phyloP scores from a whole-genome alignment of 192 early-diverging fungal species.

The Haplosporangium gracile region DNA sequence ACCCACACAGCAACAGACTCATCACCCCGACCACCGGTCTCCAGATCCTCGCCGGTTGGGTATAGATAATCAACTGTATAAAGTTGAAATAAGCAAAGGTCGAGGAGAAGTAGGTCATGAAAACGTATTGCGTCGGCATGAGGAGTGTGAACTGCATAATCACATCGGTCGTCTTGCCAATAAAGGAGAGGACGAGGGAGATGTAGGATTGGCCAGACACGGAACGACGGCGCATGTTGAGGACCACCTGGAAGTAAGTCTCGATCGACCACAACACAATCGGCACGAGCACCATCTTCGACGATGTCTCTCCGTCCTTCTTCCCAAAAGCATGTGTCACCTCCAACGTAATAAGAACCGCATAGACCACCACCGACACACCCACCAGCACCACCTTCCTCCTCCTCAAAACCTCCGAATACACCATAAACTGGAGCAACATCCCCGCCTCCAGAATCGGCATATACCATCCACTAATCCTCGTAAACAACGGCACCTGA shows the following conservation, averaged over 20 bases:
- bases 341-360: conserved; percentile 12
- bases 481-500: conserved; percentile 33
- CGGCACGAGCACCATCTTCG: conserved; percentile 30
- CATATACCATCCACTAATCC: conserved; percentile 45
- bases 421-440: conserved; percentile 31
- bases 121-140: conserved; percentile 35
- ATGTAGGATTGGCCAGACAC: conserved; percentile 36
- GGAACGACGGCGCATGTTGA: conserved; percentile 42
- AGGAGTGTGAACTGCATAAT: conserved; percentile 40
- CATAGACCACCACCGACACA: conserved; percentile 4
- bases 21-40: not conserved
- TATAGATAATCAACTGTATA: conserved; percentile 23
- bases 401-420: conserved; percentile 16
- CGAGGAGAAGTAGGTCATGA: conserved; percentile 47
- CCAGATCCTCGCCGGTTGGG: conserved; percentile 5
- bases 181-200: conserved; percentile 29
- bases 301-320: conserved; percentile 4
- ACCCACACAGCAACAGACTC: conserved; percentile 27
- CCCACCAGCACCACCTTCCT: not conserved
- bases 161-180: conserved; percentile 45
- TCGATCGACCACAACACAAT: conserved; percentile 43
- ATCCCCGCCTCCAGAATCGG: conserved; percentile 27
- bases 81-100: conserved; percentile 37
- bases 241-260: conserved; percentile 35
- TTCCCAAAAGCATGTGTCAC: conserved; percentile 10